phyloP scores from a whole-genome alignment of 768 basidiomycete genomes.

The Boletus pseudopeckii region DNA sequence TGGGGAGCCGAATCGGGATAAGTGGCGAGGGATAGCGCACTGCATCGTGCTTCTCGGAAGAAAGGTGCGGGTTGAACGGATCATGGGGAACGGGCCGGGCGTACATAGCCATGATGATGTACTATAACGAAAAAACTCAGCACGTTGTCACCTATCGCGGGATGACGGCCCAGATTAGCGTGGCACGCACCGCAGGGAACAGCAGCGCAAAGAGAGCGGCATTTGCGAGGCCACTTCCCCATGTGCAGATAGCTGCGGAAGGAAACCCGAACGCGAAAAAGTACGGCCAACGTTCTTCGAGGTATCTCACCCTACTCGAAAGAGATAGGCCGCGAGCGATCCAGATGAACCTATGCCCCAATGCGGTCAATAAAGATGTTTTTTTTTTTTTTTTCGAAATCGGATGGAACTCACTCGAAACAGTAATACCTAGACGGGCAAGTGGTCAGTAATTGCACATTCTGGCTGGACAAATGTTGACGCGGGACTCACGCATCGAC shows the following conservation, averaged over 20 bases:
- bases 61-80: conserved; percentile 60
- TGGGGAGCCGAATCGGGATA: conserved; percentile 74
- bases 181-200: conserved; percentile 64
- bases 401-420: conserved; percentile 62
- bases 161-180: background rate
- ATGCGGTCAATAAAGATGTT: conserved; percentile 13
- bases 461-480: background rate
- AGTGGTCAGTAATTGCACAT: conserved; percentile 1
- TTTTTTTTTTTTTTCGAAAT: background rate
- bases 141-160: background rate
- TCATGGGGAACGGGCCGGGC: conserved; percentile 71
- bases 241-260: conserved; percentile 66
- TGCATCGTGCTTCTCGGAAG: conserved; percentile 34
- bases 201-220: conserved; percentile 80
- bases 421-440: conserved; percentile 69
- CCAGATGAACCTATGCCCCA: conserved; percentile 63
- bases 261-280: conserved; percentile 85
- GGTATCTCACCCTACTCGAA: conserved; percentile 61
- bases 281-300: conserved; percentile 90
- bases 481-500: conserved; percentile 70
- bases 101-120: conserved; percentile 80
- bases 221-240: conserved; percentile 72
- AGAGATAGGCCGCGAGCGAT: conserved; percentile 69
- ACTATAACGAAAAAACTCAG: conserved; percentile 44
- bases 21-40: conserved; percentile 71